A percentile compares a stretch with the other conserved stretches of the same genome.
Conservation (phyloP, 2,329 filamentous ascomycete genomes). For the Scolecobasidium constrictum region DNA sequence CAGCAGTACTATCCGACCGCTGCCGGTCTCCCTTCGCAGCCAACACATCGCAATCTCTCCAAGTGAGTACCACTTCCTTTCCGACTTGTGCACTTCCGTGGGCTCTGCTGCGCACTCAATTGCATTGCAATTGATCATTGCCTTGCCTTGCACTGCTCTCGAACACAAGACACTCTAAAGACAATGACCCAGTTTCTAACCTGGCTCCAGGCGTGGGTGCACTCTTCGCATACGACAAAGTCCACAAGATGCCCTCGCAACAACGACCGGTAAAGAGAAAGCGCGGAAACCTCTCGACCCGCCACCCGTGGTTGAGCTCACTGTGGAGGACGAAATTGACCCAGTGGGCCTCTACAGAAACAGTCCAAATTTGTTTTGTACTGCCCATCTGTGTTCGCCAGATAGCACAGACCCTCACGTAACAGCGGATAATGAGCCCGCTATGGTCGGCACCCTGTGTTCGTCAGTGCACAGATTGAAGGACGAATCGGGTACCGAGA, state of each 20-base stretch:
- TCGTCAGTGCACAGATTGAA: slow-evolving; percentile 77
- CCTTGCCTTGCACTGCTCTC: no score
- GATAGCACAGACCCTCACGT: slow-evolving; percentile 30
- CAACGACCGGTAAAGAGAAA: slow-evolving; percentile 61
- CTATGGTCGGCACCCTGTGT: slow-evolving; percentile 60
- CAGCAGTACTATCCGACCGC: no score
- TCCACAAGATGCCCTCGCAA: slow-evolving; percentile 55
- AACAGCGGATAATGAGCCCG: slow-evolving; percentile 30
- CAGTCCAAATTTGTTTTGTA: slow-evolving; percentile 55
- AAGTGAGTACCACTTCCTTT: no score
- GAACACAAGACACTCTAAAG: no score
- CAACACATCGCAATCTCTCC: no score
- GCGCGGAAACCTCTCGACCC: slow-evolving; percentile 83
- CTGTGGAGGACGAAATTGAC: slow-evolving; percentile 38
- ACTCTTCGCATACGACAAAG: slow-evolving; percentile 53
- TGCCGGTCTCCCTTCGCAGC: no score
- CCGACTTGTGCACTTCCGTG: no score
- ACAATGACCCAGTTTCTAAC: no score
- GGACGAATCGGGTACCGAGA: slow-evolving; percentile 64
- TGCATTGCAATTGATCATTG: no score
- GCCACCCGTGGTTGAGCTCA: slow-evolving; percentile 70
- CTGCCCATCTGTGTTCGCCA: slow-evolving; percentile 42
- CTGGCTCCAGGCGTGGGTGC: slow-evolving; percentile 40
- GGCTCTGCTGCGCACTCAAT: no score
- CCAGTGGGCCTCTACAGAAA: slow-evolving; percentile 48